These are phyloP conservation scores for Scortechinia acanthostroma DNA, from an alignment of 2,329 filamentous ascomycete species.

Conservation along the genomic window DNA sequence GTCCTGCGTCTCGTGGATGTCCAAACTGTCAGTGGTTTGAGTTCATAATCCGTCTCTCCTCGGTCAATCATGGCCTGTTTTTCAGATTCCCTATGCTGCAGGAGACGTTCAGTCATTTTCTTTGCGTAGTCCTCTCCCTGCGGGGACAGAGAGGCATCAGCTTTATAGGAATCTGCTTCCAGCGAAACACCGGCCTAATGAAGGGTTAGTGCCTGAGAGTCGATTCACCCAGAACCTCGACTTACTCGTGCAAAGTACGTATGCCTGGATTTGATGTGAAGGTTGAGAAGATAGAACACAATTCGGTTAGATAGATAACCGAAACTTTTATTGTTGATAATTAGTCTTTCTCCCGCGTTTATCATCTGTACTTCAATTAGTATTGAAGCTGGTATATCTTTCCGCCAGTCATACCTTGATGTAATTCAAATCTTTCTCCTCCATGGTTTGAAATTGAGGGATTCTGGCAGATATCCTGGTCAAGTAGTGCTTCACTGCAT, in stretches of 20 bases:
- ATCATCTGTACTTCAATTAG: constrained; percentile 47
- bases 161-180: constrained; percentile 65
- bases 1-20: constrained; percentile 65
- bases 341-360: constrained; percentile 76
- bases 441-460: constrained; percentile 70
- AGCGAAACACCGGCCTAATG: constrained; percentile 49
- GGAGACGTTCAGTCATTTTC: constrained; percentile 58
- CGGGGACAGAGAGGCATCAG: constrained; percentile 57
- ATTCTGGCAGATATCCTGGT: constrained; percentile 64
- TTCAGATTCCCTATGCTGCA: constrained; percentile 60
- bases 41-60: constrained; percentile 48
- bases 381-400: neutral
- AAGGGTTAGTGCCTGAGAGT: neutral
- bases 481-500: constrained; percentile 68
- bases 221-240: neutral
- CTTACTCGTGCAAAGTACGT: constrained; percentile 57
- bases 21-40: constrained; percentile 67
- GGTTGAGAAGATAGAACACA: constrained; percentile 89
- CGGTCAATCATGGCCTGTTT: constrained; percentile 48
- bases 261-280: constrained; percentile 67
- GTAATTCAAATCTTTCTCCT: constrained; percentile 65
- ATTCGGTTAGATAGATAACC: constrained; percentile 95
- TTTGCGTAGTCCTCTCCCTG: constrained; percentile 60
- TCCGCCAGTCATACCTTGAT: constrained; percentile 41
- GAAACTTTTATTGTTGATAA: constrained; percentile 95